Conservation (phyloP, 169 alveolate species). For the Eimeria acervulina region DNA sequence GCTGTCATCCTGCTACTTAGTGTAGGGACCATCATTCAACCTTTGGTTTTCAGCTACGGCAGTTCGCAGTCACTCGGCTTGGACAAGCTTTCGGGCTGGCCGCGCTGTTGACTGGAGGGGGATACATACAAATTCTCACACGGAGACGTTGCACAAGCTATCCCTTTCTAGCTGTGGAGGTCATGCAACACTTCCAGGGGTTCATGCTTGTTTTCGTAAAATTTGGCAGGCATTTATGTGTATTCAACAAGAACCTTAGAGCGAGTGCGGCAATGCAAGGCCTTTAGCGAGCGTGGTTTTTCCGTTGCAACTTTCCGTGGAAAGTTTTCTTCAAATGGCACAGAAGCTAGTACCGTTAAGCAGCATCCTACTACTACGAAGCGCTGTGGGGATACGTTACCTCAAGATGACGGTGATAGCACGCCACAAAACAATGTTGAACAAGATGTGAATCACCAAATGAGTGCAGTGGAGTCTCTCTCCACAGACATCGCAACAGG, state of each 20-base stretch:
- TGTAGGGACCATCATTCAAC: background rate
- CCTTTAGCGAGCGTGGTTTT: constrained; percentile 69
- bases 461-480: background rate
- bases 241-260: constrained; percentile 41
- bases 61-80: background rate
- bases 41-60: background rate
- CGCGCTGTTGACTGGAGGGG: background rate
- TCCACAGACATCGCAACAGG: background rate
- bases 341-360: background rate
- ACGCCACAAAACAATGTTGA: background rate
- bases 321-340: constrained; percentile 46
- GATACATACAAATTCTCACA: background rate
- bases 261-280: constrained; percentile 46
- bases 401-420: background rate
- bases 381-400: background rate
- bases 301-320: constrained; percentile 75
- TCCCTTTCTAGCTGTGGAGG: background rate
- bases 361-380: background rate
- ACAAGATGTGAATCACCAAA: background rate
- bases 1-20: background rate
- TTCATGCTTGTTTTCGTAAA: background rate
- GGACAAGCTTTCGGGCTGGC: background rate
- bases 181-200: background rate
- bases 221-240: constrained; percentile 29
- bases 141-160: background rate